Evolutionary conservation across 805 yeast species (phyloP), one percentile per base, ranked within the genome.

Genomic region (Wickerhamiella musiphila): DNA sequence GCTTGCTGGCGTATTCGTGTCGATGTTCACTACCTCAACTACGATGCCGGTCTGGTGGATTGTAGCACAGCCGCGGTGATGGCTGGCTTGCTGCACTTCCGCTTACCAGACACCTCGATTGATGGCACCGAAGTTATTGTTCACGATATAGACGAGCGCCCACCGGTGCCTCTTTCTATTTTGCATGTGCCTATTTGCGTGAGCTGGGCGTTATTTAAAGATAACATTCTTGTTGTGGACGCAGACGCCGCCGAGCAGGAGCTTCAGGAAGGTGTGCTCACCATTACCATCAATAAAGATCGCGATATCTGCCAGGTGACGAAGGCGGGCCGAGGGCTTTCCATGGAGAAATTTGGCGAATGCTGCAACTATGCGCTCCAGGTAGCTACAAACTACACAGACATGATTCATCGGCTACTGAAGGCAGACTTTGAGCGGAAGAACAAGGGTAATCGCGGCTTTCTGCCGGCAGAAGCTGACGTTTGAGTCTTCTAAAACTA

Each of bases 31-130:
- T 78, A 79, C 45, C 56, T 90, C 35, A 77, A 83, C 49, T 82
- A 71, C 48, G 98, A 90, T 54, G 98, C 98, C 26, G 92, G 92
- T 13, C 66, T 90, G 29, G 73, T 84, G 25, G 98, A 90, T 53
- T 78, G 82, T 5, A 75, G 86, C 26, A 79, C 94, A 55, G 64
- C 83, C 35, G 96, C 90, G 0, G 94, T 82, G 6, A 76, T 82
- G 66, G 69, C 86, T 6, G 93, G 79, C 1, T 60, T 90, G 34
- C 61, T 74, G 42, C 94, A 84, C 51, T 90, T 71, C 54, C 68
- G 68, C 35, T 74, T 78, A 44, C 93, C 93, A 8, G 94, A 84
- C 52, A 67, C 82, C 20, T 68, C 83, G 2, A 70, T 83, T 7
- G 56, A 52, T 15, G 62, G 61, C 12, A 48, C 47, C 12, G 33